Percentiles rank a stretch among this genome's conserved stretches.
These are phyloP conservation scores for Aspergillus melleus DNA, from an alignment of 2,329 filamentous ascomycete species.

Conservation along the genomic window DNA sequence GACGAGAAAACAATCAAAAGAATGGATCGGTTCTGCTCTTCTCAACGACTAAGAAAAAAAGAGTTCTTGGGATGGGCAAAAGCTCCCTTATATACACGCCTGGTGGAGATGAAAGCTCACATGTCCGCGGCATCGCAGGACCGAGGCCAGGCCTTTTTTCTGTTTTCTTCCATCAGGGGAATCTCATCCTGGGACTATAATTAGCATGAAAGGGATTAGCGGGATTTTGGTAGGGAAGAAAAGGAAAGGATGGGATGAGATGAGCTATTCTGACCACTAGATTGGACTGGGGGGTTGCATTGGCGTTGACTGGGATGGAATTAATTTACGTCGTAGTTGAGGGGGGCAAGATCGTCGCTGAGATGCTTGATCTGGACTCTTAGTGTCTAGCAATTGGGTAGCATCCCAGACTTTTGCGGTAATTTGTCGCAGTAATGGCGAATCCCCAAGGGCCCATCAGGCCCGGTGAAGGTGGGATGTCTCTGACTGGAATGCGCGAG, in stretches of 20 bases:
- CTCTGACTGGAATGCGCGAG: background rate
- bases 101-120: conserved; percentile 9
- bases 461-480: background rate
- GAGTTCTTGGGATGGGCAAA: background rate
- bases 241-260: background rate
- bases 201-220: conserved; percentile 7
- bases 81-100: conserved; percentile 15
- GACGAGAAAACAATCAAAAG: conserved; percentile 12
- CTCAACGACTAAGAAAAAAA: background rate
- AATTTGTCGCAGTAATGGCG: background rate
- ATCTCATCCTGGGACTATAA: conserved; percentile 3
- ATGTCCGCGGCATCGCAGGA: conserved; percentile 6
- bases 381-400: background rate
- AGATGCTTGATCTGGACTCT: conserved; percentile 14
- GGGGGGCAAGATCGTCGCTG: conserved; percentile 10
- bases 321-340: conserved; percentile 6
- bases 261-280: background rate
- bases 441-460: background rate
- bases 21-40: conserved; percentile 17
- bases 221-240: conserved; percentile 1
- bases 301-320: conserved; percentile 5
- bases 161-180: conserved; percentile 9
- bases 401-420: background rate
- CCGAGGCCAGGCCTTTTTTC: conserved; percentile 1
- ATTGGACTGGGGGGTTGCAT: background rate